Percentiles rank a stretch among this genome's conserved stretches.
Conservation (phyloP, 768 basidiomycete genomes). For the Amanita muscaria region DNA sequence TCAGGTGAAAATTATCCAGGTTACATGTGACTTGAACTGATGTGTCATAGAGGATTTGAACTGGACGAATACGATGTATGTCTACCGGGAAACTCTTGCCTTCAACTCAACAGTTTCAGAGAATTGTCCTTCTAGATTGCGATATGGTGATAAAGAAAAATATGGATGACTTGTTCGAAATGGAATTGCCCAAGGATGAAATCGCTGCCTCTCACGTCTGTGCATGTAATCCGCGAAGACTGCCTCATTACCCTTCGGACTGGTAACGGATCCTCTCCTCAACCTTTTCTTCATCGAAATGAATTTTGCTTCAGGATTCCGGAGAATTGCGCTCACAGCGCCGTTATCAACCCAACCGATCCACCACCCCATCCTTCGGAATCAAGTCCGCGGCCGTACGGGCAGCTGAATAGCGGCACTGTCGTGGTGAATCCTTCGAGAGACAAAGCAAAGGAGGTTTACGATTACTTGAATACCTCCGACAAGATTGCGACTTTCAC, state of each 20-base stretch:
- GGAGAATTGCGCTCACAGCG: slow-evolving; percentile 81
- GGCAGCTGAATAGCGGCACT: slow-evolving; percentile 84
- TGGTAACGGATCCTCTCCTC: slow-evolving; percentile 45
- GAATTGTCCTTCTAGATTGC: slow-evolving; percentile 74
- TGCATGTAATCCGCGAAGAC: slow-evolving; percentile 84
- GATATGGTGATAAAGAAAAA: slow-evolving; percentile 82
- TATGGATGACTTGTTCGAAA: slow-evolving; percentile 69
- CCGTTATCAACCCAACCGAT: slow-evolving; percentile 37
- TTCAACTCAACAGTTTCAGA: slow-evolving; percentile 29
- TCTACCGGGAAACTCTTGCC: neutral
- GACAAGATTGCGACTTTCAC: slow-evolving; percentile 32
- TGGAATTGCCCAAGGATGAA: slow-evolving; percentile 53
- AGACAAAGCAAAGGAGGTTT: slow-evolving; percentile 42
- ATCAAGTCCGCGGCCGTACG: slow-evolving; percentile 60
- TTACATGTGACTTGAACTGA: neutral
- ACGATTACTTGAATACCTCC: slow-evolving; percentile 42
- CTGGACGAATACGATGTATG: slow-evolving; percentile 59
- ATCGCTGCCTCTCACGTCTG: slow-evolving; percentile 90
- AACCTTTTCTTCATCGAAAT: slow-evolving; percentile 6
- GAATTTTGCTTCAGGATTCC: slow-evolving; percentile 55
- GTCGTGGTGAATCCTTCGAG: slow-evolving; percentile 77
- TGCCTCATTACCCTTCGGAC: slow-evolving; percentile 81
- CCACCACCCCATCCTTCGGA: slow-evolving; percentile 25
- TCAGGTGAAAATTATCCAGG: slow-evolving; percentile 28
- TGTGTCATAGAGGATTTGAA: slow-evolving; percentile 48